Base-by-base conservation (phyloP, 495 filamentous ascomycete species). In the Penicillium malachiteum region DNA sequence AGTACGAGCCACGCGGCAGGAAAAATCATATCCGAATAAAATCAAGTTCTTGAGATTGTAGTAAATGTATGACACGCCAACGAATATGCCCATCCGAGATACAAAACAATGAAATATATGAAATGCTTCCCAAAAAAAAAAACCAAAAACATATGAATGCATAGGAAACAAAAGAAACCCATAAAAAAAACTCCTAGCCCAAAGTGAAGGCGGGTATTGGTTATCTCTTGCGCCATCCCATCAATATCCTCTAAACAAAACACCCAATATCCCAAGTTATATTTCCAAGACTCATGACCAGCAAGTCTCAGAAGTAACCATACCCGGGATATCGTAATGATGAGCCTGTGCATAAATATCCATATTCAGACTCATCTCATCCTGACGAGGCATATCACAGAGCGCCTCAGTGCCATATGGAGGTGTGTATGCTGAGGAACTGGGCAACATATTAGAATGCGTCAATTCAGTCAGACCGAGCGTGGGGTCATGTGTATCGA, bases 331-430 rank as follows among this genome's bases (percentile, higher is more conserved):
- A 14, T 69, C 69, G 13, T 71, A 59, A 0, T 62, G 50, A n/a
- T 68, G 65, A 44, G 67, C 51, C 13, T 71, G 70, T 3, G 68
- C 58, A 52, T 75, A 72, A 1, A 73, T 52, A 7, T 67, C 64
- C 62, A 76, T 57, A 44, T 71, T 70, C 17, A 76, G 53, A 5
- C 65, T 66, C 12, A 73, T 52, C 38, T 56, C 60, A 43, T 71
- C 69, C 3, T 60, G 32, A 7, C 64, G 68, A 5, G 69, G 54
- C 41, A 75, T 49, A 21, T 65, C 60, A 30, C 70, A 71, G 13
- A 66, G 47, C 16, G 64, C 57, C 11, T 72, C 73, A 35, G 68
- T 62, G 0, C 66, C 57, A 47, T 71, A 74, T 14, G 64, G 65
- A 12, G 71, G 67, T 8, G 73, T 70, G 39, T 68, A 76, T 8